Evolutionary conservation across 768 basidiomycete species (phyloP), one percentile per base, ranked within the genome.

Genomic region (Hypsizygus marmoreus): DNA sequence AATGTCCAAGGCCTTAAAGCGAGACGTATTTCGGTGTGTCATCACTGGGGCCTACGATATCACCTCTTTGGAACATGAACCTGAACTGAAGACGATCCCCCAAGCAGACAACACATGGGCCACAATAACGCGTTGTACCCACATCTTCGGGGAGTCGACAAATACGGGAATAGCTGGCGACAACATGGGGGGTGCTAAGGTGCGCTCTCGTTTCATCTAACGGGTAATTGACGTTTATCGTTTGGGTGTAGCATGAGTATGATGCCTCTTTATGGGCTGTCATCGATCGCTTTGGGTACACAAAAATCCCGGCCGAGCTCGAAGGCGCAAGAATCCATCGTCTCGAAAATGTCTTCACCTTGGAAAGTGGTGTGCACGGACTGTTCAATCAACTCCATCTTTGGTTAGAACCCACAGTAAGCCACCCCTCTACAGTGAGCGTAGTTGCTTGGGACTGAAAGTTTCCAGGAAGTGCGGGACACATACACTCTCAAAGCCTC

Each of bases 11-110:
- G 68, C 72, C 36, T 56, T 71, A 14, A 42, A 63, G 32, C 65
- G 71, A 23, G 70, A 73, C 45, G 58, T 54, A 4, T 67, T 49
- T 53, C 62, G 56, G 35, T 73, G 71, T 44, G 51, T 67, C 8
- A 47, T 70, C 6, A 62, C 64, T 10, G 63, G 60, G 37, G 16
- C 24, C 16, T 51, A 60, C 37, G 68, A 71, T 36, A 14, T 7
- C 3, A 16, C 24, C 17, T 45, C 43, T 6, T 22, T 52, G 41
- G 17, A 13, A 16, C 33, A 23, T 13, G 42, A 43, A 14, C 10
- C 35, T 42, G 60, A 61, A 48, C 28, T 57, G n/a, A 10, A 33
- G 29, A 31, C 44, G 25, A 29, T 45, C 9, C 36, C 41, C 22
- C 19, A 9, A 31, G 28, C 16, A 20, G 28, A 38, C 33, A 26